Evolutionary conservation across 148 eudicot genomes (phyloP), one percentile per base, ranked within the genome.

Genomic region (Camellia lanceoleosa): DNA sequence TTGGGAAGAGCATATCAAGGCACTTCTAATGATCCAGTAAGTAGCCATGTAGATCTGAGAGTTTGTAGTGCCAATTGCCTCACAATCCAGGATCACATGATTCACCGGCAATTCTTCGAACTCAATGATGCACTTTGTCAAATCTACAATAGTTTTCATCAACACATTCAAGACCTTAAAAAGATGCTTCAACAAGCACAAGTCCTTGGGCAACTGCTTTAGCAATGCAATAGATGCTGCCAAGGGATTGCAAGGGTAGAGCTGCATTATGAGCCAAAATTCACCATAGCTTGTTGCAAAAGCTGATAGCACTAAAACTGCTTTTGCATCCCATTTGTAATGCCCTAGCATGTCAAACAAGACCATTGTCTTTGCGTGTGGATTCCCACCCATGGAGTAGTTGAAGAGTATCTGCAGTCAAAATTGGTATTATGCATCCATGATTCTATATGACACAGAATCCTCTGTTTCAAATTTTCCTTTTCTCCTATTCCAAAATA

Each of bases 311-410:
- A 82, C 83, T 61, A 93, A 20, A 30, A 82, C 81, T 62, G 88
- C 81, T 85, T 93, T 93, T 42, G 85, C 90, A 81, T 90, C 94
- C 97, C 97, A 93, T 75, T 79, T 85, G 59, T 88, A 90, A 43
- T 76, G 78, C 44, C 86, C 83, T 15, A 93, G 89, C 76, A 80
- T 79, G 60, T 84, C 82, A 16, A 93, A 82, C 79, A 92, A 73
- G 58, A 55, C 41, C 80, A 89, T 52, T 75, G 91, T 83, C 79
- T 76, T 87, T 64, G 76, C 69, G 79, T 92, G 89, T 61, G 82
- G 16, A 68, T 84, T 83, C 78, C 82, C 73, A 16, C 83, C 76
- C 72, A 30, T 83, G 30, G 70, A 82, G 80, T 84, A 82, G 72
- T 76, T 73, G 78, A 72, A 19, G 59, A 85, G 82, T 61, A 90